Evolutionary conservation across 768 basidiomycete species (phyloP), one percentile per base, ranked within the genome.

Genomic region (Russula sp.): DNA sequence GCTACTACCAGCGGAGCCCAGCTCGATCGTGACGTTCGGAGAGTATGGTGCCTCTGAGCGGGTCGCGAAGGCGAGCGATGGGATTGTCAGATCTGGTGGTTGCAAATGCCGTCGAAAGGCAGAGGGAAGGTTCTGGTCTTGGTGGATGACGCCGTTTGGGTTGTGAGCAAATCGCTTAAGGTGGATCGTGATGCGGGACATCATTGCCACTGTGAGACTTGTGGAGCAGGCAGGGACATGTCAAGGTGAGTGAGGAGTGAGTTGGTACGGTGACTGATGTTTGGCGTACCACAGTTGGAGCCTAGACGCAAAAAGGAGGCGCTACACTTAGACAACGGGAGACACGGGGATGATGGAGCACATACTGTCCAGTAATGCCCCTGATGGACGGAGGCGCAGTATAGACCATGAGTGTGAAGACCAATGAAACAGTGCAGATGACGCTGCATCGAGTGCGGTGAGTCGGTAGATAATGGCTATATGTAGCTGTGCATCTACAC

Each of bases 151-250:
- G 11, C 39, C 25, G 25, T 16, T 32, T 46, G 55, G 43, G 20
- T 81, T 67, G 73, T 79, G 20, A 7, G 45, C 45, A 16, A 48
- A 54, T 1, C 59, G 32, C 11, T 22, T 48, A 13, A 86, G 75
- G 69, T 80, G 82, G 29, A 86, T 76, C 1, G 85, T 86, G 52
- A 87, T 86, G 8, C 85, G 78, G 2, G 83, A 85, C 78, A 86
- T 84, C 82, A 86, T 87, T 0, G 83, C 76, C 11, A 86, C 82
- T 72, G 80, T 67, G 36, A 69, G 20, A 16, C 60, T 61, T n/a
- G n/a, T n/a, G n/a, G n/a, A 22, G 2, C 25, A n/a, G n/a, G 8
- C 5, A 18, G 7, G 8, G 3, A 20, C 5, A 5, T n/a, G 20
- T 48, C 14, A 58, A n/a, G n/a, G n/a, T n/a, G 29, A 34, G 7